Conservation (phyloP, 352 stramenopile genomes). For the Phytophthora citrophthora region DNA sequence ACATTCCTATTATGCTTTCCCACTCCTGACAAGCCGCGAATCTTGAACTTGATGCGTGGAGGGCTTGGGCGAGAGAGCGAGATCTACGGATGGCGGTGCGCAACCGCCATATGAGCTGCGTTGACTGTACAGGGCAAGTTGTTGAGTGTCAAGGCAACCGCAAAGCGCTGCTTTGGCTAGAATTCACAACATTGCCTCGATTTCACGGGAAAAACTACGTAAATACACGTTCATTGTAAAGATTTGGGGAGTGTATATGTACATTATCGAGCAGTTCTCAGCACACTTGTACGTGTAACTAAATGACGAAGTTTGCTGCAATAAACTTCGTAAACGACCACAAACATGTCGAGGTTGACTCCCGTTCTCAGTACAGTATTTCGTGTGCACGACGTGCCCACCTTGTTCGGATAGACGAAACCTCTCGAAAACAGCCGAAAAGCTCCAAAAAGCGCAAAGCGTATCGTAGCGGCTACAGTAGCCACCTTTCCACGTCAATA, state of each 20-base stretch:
- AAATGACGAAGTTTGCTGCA: neutral
- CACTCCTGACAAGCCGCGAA: constrained; percentile 3
- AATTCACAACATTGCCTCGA: too few relatives aligned
- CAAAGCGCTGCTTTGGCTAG: too few relatives aligned
- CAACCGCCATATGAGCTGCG: neutral
- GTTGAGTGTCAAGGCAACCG: too few relatives aligned
- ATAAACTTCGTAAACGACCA: constrained; percentile 1
- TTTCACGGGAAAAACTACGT: too few relatives aligned
- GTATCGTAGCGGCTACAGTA: neutral
- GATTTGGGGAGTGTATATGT: too few relatives aligned
- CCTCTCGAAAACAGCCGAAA: constrained; percentile 10
- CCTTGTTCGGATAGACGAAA: neutral
- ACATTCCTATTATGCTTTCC: constrained; percentile 24
- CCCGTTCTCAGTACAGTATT: constrained; percentile 3
- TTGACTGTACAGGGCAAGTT: too few relatives aligned
- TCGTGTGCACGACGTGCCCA: neutral
- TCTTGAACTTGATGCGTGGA: constrained; percentile 18
- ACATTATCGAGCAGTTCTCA: too few relatives aligned
- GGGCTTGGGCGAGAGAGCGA: constrained; percentile 6
- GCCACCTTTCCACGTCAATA: constrained; percentile 3
- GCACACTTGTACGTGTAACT: neutral
- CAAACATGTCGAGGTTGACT: neutral
- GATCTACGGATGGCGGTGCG: neutral
- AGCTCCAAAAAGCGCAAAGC: too few relatives aligned
- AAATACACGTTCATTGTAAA: too few relatives aligned